Evolutionary conservation across 805 yeast genomes (phyloP).

Genomic region (Starmerella bombi): DNA sequence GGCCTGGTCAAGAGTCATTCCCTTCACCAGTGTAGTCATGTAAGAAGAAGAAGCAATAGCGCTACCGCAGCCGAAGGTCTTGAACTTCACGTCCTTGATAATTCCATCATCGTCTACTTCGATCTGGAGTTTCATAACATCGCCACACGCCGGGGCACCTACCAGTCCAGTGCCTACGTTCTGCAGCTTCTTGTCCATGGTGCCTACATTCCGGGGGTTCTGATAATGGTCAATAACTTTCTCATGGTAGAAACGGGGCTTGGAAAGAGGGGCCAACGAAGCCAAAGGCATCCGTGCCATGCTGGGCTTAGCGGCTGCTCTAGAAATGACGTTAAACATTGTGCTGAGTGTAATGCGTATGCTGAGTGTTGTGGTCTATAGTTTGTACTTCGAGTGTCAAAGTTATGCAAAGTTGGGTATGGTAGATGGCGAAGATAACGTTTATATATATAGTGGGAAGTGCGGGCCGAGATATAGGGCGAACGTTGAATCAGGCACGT

Average conservation of each 20-base stretch:
- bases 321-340: background rate
- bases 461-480: background rate
- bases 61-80: slow-evolving; percentile 98
- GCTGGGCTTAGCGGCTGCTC: background rate
- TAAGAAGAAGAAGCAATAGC: slow-evolving; percentile 94
- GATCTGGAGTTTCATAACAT: slow-evolving; percentile 94
- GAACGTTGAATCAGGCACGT: background rate
- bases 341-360: too few species aligned
- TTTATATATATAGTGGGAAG: background rate
- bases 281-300: background rate
- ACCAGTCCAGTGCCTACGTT: slow-evolving; percentile 94
- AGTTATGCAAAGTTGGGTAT: too few species aligned
- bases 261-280: background rate
- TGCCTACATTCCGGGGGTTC: slow-evolving; percentile 94
- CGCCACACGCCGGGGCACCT: slow-evolving; percentile 99
- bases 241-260: slow-evolving; percentile 52
- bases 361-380: too few species aligned
- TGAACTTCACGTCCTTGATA: slow-evolving; percentile 89
- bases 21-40: slow-evolving; percentile 90
- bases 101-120: slow-evolving; percentile 85
- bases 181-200: slow-evolving; percentile 59
- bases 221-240: slow-evolving; percentile 92
- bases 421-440: too few species aligned
- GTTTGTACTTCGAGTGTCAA: too few species aligned
- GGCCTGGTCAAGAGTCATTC: slow-evolving; percentile 89